These are phyloP conservation scores for Ilyonectria robusta DNA, from an alignment of 2,329 filamentous ascomycete genomes.

Conservation along the genomic window DNA sequence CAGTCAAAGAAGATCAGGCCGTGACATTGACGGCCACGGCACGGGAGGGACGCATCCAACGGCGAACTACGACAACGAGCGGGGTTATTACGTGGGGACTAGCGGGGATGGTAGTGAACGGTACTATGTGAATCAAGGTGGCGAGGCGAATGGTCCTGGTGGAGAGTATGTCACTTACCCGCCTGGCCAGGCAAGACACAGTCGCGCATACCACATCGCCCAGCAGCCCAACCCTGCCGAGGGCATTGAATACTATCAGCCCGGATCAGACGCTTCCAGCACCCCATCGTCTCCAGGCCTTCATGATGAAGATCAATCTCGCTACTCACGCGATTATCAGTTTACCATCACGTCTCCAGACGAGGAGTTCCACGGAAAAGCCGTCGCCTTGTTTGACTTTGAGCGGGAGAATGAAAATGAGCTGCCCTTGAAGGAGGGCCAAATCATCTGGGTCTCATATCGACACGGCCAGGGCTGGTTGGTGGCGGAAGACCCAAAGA, in stretches of 20 bases:
- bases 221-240: slow-evolving; percentile 63
- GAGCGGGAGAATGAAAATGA: slow-evolving; percentile 97
- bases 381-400: slow-evolving; percentile 96
- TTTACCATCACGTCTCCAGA: slow-evolving; percentile 96
- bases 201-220: slow-evolving; percentile 60
- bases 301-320: slow-evolving; percentile 77
- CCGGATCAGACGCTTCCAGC: slow-evolving; percentile 72
- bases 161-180: slow-evolving; percentile 88
- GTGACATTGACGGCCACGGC: slow-evolving; percentile 57
- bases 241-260: slow-evolving; percentile 66
- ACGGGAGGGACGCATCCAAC: slow-evolving; percentile 62
- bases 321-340: slow-evolving; percentile 92
- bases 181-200: slow-evolving; percentile 72
- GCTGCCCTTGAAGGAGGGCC: slow-evolving; percentile 90
- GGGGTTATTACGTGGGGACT: slow-evolving; percentile 77
- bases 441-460: slow-evolving; percentile 97
- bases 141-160: slow-evolving; percentile 81
- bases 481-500: slow-evolving; percentile 95
- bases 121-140: slow-evolving; percentile 80
- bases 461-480: slow-evolving; percentile 97
- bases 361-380: slow-evolving; percentile 97
- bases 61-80: slow-evolving; percentile 69
- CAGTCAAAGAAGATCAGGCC: slow-evolving; percentile 62
- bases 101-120: slow-evolving; percentile 80
- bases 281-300: slow-evolving; percentile 71